These are phyloP conservation scores for Cryomyces minteri DNA, from an alignment of 495 filamentous ascomycete species.

Conservation along the genomic window DNA sequence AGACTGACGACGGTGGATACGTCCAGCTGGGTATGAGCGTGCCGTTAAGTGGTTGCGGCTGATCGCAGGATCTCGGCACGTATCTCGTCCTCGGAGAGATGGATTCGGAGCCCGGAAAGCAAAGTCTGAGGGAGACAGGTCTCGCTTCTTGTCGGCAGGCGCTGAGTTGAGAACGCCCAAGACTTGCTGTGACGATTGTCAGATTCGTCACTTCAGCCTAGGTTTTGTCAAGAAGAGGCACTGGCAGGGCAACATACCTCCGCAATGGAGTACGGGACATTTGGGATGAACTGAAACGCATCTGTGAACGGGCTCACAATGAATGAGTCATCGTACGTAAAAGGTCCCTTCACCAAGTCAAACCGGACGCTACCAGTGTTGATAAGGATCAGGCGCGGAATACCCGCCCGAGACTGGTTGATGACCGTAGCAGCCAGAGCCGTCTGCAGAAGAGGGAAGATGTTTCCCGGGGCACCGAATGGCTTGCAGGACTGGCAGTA, in stretches of 20 bases:
- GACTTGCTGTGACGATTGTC: slow-evolving; percentile 6
- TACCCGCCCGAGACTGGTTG: slow-evolving; percentile 13
- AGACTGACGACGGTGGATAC: slow-evolving; percentile 24
- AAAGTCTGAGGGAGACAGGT: slow-evolving; percentile 12
- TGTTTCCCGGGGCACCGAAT: slow-evolving; percentile 15
- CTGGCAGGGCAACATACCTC: not conserved
- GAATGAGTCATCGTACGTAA: slow-evolving; percentile 21
- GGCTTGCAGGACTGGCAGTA: slow-evolving; percentile 23
- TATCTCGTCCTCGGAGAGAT: slow-evolving; percentile 17
- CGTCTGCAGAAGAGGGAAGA: slow-evolving; percentile 16
- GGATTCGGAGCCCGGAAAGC: slow-evolving; percentile 10
- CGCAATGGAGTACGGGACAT: slow-evolving; percentile 16
- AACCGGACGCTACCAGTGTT: slow-evolving; percentile 23
- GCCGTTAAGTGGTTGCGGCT: slow-evolving; percentile 1
- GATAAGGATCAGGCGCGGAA: slow-evolving; percentile 19
- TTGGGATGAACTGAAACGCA: slow-evolving; percentile 18
- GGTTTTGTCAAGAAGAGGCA: too few relatives aligned
- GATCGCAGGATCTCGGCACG: slow-evolving; percentile 22
- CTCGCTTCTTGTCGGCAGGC: slow-evolving; percentile 22
- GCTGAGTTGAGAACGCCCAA: slow-evolving; percentile 24
- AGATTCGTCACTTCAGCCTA: too few relatives aligned
- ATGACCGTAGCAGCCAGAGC: slow-evolving; percentile 18
- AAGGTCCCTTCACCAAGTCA: slow-evolving; percentile 23
- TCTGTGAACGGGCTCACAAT: slow-evolving; percentile 22
- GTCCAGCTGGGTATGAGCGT: slow-evolving; percentile 1